Evolutionary conservation across 805 yeast species (phyloP), one percentile per base, ranked within the genome.

Genomic region (Monosporozyma solicola): DNA sequence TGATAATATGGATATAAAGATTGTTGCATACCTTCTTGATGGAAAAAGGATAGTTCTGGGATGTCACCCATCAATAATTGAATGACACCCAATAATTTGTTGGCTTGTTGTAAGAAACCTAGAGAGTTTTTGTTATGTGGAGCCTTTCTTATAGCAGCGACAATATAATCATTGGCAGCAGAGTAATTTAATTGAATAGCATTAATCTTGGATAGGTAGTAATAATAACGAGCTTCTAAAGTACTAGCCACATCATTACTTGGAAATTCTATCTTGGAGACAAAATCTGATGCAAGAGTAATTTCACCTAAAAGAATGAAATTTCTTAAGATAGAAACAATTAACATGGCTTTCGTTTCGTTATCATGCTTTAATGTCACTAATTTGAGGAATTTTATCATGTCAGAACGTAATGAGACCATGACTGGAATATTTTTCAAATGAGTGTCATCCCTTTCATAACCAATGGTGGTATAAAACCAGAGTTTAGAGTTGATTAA

Each of bases 31-130:
- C 74, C 72, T 15, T 80, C 72, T 63, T 87, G 85, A 60, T 81
- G 80, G 76, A 94, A 94, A 39, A 80, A 79, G 49, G 89, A 77
- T 59, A 95, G 76, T 62, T 89, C 96, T 16, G 99, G 99, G 59
- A 94, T 85, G 62, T 94, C 99, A 54, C 99, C 99, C 81, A 92
- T 91, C 62, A 94, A 80, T 64, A 94, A 76, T 72, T 94, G 97
- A 61, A 94, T 87, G 54, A 91, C 78, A 56, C 92, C 86, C 65
- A 82, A 85, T 60, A 94, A 79, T 73, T 94, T 94, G 59, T 91
- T 83, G 3, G 97, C 94, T 51, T 87, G 81, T 71, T 91, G 96
- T 58, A 90, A 69, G 68, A 94, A 94, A 1, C 99, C 99, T 46
- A 78, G 70, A 8, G 97, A 89, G 55, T 83, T 80, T 46, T 80